A percentile compares a stretch with the other conserved stretches of the same genome.
Conservation (phyloP, 73 alveolate species). For the Paraurostyla sp. region DNA sequence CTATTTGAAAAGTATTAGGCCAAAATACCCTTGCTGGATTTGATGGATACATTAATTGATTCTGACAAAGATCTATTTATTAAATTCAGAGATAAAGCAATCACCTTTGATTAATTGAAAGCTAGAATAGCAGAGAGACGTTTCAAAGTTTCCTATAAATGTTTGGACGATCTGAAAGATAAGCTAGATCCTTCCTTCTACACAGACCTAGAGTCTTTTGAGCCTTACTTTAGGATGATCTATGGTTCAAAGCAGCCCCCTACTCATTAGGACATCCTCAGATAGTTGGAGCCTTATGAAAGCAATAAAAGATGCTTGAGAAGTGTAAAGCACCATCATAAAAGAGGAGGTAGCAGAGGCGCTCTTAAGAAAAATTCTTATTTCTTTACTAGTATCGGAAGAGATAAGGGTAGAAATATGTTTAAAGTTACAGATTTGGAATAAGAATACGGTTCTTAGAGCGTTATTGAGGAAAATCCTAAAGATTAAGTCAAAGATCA, state of each 20-base stretch:
- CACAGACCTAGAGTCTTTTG: slow-evolving; percentile 9
- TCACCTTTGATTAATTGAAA: slow-evolving; percentile 35
- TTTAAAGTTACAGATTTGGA: slow-evolving; percentile 1
- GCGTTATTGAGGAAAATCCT: neutral
- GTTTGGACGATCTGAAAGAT: slow-evolving; percentile 46
- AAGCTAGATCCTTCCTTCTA: slow-evolving; percentile 44
- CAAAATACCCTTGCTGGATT: neutral
- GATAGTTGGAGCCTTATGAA: slow-evolving; percentile 31
- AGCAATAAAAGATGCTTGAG: slow-evolving; percentile 21
- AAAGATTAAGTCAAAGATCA: neutral
- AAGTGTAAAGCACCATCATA: slow-evolving; percentile 24
- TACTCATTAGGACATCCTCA: slow-evolving; percentile 33
- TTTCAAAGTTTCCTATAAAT: neutral
- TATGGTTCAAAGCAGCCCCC: slow-evolving; percentile 4
- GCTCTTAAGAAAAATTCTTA: neutral
- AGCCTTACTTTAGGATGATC: slow-evolving; percentile 44
- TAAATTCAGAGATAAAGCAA: slow-evolving; percentile 7
- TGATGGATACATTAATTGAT: slow-evolving; percentile 33
- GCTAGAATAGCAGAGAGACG: slow-evolving; percentile 47
- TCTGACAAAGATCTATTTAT: slow-evolving; percentile 51
- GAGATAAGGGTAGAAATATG: slow-evolving; percentile 48
- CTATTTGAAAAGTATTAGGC: slow-evolving; percentile 1
- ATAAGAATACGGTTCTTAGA: neutral
- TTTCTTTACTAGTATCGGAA: slow-evolving; percentile 1
- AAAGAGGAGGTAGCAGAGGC: neutral